Evolutionary conservation across 495 filamentous ascomycete species (phyloP).

Genomic region (Aspergillus asperescens): DNA sequence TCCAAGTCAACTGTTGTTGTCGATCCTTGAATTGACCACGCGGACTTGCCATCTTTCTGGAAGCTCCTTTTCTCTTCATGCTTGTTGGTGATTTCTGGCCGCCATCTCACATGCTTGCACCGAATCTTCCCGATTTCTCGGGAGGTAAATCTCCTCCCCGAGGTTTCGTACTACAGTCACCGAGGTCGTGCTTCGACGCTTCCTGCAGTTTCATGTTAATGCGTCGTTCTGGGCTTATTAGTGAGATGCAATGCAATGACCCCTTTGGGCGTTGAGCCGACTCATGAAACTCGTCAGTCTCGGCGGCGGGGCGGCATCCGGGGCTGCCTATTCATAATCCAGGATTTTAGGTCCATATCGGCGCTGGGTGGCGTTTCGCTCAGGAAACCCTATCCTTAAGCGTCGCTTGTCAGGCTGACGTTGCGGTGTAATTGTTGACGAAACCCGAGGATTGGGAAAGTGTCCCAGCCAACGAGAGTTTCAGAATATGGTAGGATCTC

Average conservation of each 20-base stretch:
- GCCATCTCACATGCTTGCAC: not conserved
- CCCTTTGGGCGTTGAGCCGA: not conserved
- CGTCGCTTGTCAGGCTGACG: not conserved
- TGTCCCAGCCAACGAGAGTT: not conserved
- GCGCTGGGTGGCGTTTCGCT: constrained; percentile 2
- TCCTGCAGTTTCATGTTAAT: not conserved
- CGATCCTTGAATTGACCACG: constrained; percentile 6
- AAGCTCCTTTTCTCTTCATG: constrained; percentile 1
- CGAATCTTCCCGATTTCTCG: constrained; percentile 6
- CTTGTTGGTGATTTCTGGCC: not conserved
- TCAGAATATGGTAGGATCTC: not conserved
- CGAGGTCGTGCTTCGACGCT: not conserved
- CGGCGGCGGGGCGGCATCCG: constrained; percentile 2
- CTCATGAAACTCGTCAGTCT: not conserved
- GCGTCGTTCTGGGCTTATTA: constrained; percentile 2
- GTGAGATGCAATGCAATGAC: not conserved
- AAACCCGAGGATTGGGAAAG: not conserved
- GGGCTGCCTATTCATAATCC: not conserved
- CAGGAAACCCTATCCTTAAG: not conserved
- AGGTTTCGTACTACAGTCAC: not conserved
- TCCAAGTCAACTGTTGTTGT: not conserved
- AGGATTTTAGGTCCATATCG: constrained; percentile 1
- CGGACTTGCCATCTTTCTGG: constrained; percentile 1
- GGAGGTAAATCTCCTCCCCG: not conserved
- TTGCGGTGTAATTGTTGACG: constrained; percentile 2